Evolutionary conservation across 129 eudicot genomes (phyloP), one percentile per base, ranked within the genome.

Genomic region (Deinandra increscens): DNA sequence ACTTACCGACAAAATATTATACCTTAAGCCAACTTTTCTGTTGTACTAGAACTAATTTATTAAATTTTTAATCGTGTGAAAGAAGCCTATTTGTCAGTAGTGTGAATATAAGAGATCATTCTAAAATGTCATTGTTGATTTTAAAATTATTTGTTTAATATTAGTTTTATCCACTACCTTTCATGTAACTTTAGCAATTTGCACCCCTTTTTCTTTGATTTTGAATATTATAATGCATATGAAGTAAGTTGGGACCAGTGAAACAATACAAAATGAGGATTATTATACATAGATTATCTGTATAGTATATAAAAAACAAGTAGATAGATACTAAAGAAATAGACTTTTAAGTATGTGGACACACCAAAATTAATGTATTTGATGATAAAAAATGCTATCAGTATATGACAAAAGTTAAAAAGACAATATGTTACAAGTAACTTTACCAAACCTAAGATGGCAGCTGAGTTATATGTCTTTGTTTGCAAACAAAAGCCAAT

Each of bases 241-340:
- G 34, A 54, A 55, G 45, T 54, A 55, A 56, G 9, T 41, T 11
- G 55, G 11, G 56, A 58, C 31, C 5, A 2, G 58, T 15, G 14
- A 54, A 49, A 33, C 11, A 51, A 51, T 12, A 37, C 29, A n/a
- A 64, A 11, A 11, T 23, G 10, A 44, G 20, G 19, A 31, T 38
- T 31, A 51, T 23, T 26, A 64, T 50, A 74, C 53, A n/a, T n/a
- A n/a, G n/a, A n/a, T n/a, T n/a, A n/a, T n/a, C n/a, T n/a, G 70
- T 72, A 34, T 48, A 72, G 77, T 72, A 19, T 70, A 37, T 72
- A 48, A 41, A 41, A 46, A 33, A 72, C 67, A 60, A 60, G 60
- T 8, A 50, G 11, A 17, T n/a, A 64, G 26, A 64, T 26, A 50
- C 17, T 38, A n/a, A n/a, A 64, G 63, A n/a, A 41, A 64, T 38